Evolutionary conservation across 148 eudicot species (phyloP).

Genomic region (Salicornia ramosissima): DNA sequence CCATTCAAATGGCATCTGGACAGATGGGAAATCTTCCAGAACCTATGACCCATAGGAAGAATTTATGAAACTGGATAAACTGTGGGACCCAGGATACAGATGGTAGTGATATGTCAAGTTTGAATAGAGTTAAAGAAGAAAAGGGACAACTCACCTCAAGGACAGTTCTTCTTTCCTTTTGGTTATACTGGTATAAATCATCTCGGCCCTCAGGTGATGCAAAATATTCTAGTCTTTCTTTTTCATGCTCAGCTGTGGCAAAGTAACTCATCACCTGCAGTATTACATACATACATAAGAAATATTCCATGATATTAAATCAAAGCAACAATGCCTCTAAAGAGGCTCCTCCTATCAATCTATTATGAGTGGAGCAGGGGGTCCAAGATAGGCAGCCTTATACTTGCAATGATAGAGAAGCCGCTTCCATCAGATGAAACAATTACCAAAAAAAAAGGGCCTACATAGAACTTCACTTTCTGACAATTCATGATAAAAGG

Average conservation of each 20-base stretch:
- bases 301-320: not conserved
- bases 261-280: conserved; percentile 82
- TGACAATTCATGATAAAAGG: not conserved
- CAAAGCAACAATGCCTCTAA: not conserved
- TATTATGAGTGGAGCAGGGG: too few relatives aligned
- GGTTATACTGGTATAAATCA: conserved; percentile 86
- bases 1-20: conserved; percentile 95
- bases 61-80: not conserved
- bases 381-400: not conserved
- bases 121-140: not conserved
- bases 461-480: not conserved
- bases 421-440: not conserved
- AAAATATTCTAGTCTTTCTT: conserved; percentile 86
- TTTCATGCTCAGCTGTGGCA: conserved; percentile 92
- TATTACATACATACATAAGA: not conserved
- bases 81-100: not conserved
- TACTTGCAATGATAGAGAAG: not conserved
- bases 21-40: conserved; percentile 86
- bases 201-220: conserved; percentile 95
- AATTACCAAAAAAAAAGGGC: too few relatives aligned
- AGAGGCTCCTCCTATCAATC: too few relatives aligned
- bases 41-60: conserved; percentile 40
- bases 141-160: conserved; percentile 53
- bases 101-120: not conserved
- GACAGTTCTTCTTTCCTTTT: conserved; percentile 86